phyloP scores from a whole-genome alignment of 305 asterid genomes.

The Ilex paraguariensis region DNA sequence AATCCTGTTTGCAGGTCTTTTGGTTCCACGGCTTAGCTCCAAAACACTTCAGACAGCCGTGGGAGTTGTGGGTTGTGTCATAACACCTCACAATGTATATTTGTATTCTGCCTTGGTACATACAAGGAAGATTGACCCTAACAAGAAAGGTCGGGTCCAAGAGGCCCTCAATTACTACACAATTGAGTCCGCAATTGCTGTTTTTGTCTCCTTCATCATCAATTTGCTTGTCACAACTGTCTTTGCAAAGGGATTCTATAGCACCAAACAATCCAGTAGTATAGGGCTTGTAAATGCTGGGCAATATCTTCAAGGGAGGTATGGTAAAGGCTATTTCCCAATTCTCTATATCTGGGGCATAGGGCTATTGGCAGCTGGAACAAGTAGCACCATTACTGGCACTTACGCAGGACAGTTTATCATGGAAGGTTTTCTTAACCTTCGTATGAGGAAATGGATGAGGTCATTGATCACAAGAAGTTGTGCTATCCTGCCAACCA shows the following conservation, averaged over 20 bases:
- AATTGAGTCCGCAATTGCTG: slow-evolving; percentile 54
- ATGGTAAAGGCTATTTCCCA: slow-evolving; percentile 63
- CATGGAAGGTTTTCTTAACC: slow-evolving; percentile 76
- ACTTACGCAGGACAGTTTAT: slow-evolving; percentile 85
- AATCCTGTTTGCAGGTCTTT: slow-evolving; percentile 30
- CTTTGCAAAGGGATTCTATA: slow-evolving; percentile 68
- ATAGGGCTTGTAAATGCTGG: slow-evolving; percentile 72
- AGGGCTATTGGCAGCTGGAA: slow-evolving; percentile 77
- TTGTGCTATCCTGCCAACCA: slow-evolving; percentile 60
- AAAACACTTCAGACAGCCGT: slow-evolving; percentile 61
- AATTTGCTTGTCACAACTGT: slow-evolving; percentile 63
- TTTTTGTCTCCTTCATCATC: slow-evolving; percentile 56
- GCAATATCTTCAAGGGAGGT: slow-evolving; percentile 51
- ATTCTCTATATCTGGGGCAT: slow-evolving; percentile 70
- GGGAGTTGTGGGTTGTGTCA: slow-evolving; percentile 72
- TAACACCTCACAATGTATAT: slow-evolving; percentile 77
- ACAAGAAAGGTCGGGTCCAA: slow-evolving; percentile 55
- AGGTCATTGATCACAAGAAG: slow-evolving; percentile 66
- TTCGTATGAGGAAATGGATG: slow-evolving; percentile 55
- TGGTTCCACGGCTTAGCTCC: slow-evolving; percentile 48
- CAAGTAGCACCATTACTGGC: slow-evolving; percentile 79
- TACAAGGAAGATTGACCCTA: slow-evolving; percentile 54
- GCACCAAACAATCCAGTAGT: slow-evolving; percentile 36
- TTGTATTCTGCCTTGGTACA: slow-evolving; percentile 73
- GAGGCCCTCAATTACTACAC: slow-evolving; percentile 80